Conservation (phyloP, 1,284 basidiomycete species). For the Irpex sp. region DNA sequence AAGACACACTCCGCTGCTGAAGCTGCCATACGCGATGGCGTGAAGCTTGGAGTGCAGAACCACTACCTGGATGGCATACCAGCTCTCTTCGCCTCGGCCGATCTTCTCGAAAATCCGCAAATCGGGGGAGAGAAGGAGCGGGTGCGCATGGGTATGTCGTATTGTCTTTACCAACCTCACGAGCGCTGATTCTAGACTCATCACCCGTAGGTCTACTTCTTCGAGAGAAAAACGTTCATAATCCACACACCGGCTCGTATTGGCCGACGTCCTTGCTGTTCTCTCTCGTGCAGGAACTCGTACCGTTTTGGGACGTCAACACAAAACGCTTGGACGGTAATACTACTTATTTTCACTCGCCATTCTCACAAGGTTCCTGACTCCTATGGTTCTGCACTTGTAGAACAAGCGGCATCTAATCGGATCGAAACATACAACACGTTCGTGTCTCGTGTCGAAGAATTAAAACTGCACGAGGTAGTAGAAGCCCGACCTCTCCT, state of each 20-base stretch:
- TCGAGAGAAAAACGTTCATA: constrained; percentile 64
- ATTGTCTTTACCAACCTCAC: not conserved
- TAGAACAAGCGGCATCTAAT: constrained; percentile 32
- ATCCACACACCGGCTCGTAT: constrained; percentile 54
- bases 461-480: constrained; percentile 54
- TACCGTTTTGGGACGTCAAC: constrained; percentile 45
- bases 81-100: constrained; percentile 58
- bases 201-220: constrained; percentile 54
- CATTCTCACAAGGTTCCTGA: not conserved
- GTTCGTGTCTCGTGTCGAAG: constrained; percentile 58
- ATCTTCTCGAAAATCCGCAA: constrained; percentile 40
- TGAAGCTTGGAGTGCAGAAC: constrained; percentile 82
- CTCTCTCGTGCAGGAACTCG: constrained; percentile 70
- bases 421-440: constrained; percentile 63
- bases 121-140: constrained; percentile 40
- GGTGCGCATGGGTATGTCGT: constrained; percentile 53
- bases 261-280: constrained; percentile 77
- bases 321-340: constrained; percentile 48
- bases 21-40: constrained; percentile 74
- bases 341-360: constrained; percentile 8
- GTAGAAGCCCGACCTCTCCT: constrained; percentile 73
- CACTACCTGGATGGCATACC: constrained; percentile 77
- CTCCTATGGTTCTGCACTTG: not conserved
- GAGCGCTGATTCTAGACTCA: not conserved
- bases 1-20: constrained; percentile 59